Conservation (phyloP, 2,329 filamentous ascomycete species). For the Daldinia eschscholtzii region DNA sequence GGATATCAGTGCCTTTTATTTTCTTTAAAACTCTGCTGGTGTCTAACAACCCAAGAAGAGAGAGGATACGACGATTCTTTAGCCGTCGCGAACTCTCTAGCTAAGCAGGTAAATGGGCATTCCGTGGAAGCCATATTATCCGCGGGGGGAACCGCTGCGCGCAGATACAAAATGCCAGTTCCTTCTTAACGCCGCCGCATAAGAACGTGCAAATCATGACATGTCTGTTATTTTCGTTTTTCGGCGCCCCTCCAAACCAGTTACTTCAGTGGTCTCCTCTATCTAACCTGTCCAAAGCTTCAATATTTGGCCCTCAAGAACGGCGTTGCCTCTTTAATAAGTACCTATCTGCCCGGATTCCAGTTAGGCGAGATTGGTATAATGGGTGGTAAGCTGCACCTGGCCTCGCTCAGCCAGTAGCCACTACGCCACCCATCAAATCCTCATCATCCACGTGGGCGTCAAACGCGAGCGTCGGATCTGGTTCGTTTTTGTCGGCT, state of each 20-base stretch:
- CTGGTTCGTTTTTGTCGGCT: conserved; percentile 58
- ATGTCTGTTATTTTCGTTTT: neutral
- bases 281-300: neutral
- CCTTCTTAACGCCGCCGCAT: conserved; percentile 35
- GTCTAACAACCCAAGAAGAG: neutral
- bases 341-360: neutral
- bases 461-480: conserved; percentile 58
- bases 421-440: conserved; percentile 64
- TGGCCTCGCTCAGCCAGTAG: conserved; percentile 33
- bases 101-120: conserved; percentile 9
- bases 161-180: conserved; percentile 15
- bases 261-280: neutral
- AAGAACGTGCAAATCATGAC: conserved; percentile 19
- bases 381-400: neutral
- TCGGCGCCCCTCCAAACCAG: neutral
- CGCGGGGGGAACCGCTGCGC: conserved; percentile 7
- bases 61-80: conserved; percentile 2
- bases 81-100: conserved; percentile 8
- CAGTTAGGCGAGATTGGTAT: neutral
- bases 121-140: neutral
- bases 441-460: conserved; percentile 70
- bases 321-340: neutral
- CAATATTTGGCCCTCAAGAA: neutral
- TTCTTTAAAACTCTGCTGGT: neutral
- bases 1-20: conserved; percentile 35